Evolutionary conservation across 257 asterid genomes (phyloP), one percentile per base, ranked within the genome.

Genomic region (Verbena officinalis): DNA sequence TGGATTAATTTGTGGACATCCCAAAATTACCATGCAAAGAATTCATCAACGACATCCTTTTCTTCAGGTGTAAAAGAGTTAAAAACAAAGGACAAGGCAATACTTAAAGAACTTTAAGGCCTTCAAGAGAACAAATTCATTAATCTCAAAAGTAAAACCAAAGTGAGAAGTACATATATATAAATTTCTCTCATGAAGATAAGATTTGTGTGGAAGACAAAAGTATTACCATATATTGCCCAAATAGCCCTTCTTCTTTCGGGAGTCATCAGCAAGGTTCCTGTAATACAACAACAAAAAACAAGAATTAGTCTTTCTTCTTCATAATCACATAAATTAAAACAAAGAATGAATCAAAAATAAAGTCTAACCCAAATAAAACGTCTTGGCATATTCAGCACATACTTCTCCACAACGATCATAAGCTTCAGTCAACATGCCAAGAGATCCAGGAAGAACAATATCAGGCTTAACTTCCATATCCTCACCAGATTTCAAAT

Each of bases 321-420:
- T 16, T 21, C 15, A 19, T 14, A 40, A 74, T 46, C 22, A 49
- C 60, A 59, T n/a, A 30, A 50, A 72, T 9, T 7, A 51, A 60
- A 65, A 68, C 43, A 53, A 31, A 71, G 60, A 67, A 67, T 23
- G 34, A 71, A 42, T 68, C 21, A 48, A 71, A 65, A 69, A 52
- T 71, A 36, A 36, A 7, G 59, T 80, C 96, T 77, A 75, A 94
- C 99, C 99, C 62, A 90, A 79, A 81, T 88, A 85, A 83, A 94
- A 94, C 21, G 99, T 90, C 88, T 94, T 90, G 67, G 99, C 99
- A 78, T 94, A 94, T 68, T 90, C 99, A 0, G 96, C 99, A 69
- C 99, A 94, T 16, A 94, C 88, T 86, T 90, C 94, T 0, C 98
- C 77, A 49, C 99, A 90, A 4, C 99, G 91, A 76, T 88, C 91